A percentile compares a stretch with the other conserved stretches of the same genome.
phyloP scores from a whole-genome alignment of 1,284 basidiomycete genomes.

The Malassezia restricta region DNA sequence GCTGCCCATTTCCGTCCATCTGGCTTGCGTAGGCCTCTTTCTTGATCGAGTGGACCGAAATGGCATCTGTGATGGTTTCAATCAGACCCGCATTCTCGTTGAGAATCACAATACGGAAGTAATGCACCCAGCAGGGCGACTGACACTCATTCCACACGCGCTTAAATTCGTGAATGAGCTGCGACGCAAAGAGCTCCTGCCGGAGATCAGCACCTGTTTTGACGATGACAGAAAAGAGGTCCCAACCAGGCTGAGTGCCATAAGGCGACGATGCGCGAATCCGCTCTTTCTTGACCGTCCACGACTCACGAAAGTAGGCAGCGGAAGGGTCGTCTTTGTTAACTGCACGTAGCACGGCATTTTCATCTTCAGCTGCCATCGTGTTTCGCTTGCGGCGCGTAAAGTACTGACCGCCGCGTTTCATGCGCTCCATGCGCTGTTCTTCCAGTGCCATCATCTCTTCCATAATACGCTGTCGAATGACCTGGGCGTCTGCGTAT shows the following conservation, averaged over 20 bases:
- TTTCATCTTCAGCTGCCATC: conserved; percentile 60
- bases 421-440: conserved; percentile 89
- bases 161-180: conserved; percentile 83
- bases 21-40: conserved; percentile 90
- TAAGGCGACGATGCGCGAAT: conserved; percentile 87
- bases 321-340: conserved; percentile 88
- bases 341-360: conserved; percentile 72
- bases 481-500: conserved; percentile 54
- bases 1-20: conserved; percentile 50
- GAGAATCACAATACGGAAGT: conserved; percentile 77
- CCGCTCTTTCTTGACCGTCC: conserved; percentile 84
- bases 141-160: conserved; percentile 72
- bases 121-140: conserved; percentile 36
- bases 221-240: conserved; percentile 88
- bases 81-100: conserved; percentile 74
- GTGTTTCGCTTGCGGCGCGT: conserved; percentile 45
- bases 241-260: conserved; percentile 71
- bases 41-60: conserved; percentile 97
- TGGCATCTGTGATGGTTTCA: conserved; percentile 63
- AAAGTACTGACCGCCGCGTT: conserved; percentile 49
- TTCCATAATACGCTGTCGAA: conserved; percentile 90
- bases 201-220: conserved; percentile 94
- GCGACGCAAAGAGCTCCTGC: conserved; percentile 93
- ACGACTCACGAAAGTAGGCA: conserved; percentile 87
- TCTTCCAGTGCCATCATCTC: conserved; percentile 97